phyloP scores from a whole-genome alignment of 2,329 filamentous ascomycete species.

The Colletotrichum kahawae region DNA sequence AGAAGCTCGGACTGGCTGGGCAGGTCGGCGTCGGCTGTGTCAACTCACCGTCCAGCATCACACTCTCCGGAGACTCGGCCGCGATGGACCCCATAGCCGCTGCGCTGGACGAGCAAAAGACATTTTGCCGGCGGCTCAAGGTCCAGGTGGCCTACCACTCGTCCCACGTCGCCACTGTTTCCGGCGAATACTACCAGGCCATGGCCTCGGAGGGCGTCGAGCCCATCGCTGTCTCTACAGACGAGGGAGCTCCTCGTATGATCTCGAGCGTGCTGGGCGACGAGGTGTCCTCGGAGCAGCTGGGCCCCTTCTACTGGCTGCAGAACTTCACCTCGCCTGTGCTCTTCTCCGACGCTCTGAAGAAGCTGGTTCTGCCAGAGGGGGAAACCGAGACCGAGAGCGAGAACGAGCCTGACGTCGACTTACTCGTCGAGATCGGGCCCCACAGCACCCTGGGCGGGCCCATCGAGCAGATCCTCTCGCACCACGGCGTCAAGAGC shows the following conservation, averaged over 20 bases:
- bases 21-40: slow-evolving; percentile 22
- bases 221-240: not conserved
- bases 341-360: slow-evolving; percentile 33
- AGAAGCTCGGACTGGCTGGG: not conserved
- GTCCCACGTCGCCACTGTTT: slow-evolving; percentile 17
- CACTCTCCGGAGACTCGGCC: slow-evolving; percentile 18
- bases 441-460: slow-evolving; percentile 33
- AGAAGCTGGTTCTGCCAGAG: slow-evolving; percentile 32
- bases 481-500: not conserved
- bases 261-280: not conserved
- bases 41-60: slow-evolving; percentile 29
- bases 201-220: not conserved
- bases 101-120: slow-evolving; percentile 39
- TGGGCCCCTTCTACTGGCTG: slow-evolving; percentile 13
- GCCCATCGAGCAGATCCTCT: slow-evolving; percentile 31
- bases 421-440: slow-evolving; percentile 32
- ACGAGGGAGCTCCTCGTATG: not conserved
- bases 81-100: slow-evolving; percentile 23
- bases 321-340: slow-evolving; percentile 18
- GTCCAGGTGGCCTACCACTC: slow-evolving; percentile 27
- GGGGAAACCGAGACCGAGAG: not conserved
- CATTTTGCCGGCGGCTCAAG: slow-evolving; percentile 34
- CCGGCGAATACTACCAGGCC: not conserved
- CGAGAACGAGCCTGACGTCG: slow-evolving; percentile 1
- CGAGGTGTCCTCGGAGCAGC: not conserved